Evolutionary conservation across 179 eudicot genomes (phyloP), one percentile per base, ranked within the genome.

Genomic region (Carnegiea gigantea): DNA sequence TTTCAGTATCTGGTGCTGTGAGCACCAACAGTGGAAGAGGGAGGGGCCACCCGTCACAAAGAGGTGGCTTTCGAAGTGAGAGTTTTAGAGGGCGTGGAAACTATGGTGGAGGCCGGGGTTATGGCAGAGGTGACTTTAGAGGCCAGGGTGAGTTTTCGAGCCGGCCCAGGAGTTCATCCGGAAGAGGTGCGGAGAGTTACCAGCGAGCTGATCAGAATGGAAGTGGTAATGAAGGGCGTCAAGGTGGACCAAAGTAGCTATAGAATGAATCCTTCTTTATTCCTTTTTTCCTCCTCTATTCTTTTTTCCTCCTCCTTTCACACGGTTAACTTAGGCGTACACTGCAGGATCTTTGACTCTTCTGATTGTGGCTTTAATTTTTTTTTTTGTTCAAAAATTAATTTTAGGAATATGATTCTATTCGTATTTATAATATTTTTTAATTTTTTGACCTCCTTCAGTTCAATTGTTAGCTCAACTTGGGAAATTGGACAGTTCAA

Each of bases 61-160:
- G 95, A 77, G 90, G 95, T 72, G 88, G 90, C 4, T 86, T 84
- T 75, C 87, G 91, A 36, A 87, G 51, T 28, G 90, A 87, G 59
- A 84, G 80, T 82, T 88, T 86, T 78, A 85, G 93, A 84, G 86
- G 88, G 4, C 89, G 90, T 71, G 89, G 89, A 20, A 85, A 80
- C 85, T 87, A 81, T 54, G 79, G 86, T 48, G 90, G 95, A 53
- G 92, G 93, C 14, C 84, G 90, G 76, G 87, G 90, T 73, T 87
- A 87, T 78, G 85, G 89, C 17, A 79, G 91, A 77, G 85, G 24
- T 49, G 88, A 88, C 38, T 86, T 77, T 71, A 86, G 89, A 78
- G 80, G 76, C 81, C 82, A 26, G 53, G 85, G 91, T 7, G 91
- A 89, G 80, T 89, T 76, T 80, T 86, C 86, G 30, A 79, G 83